Conservation (phyloP, 306 rosid species). For the Cicer chorassanicum region DNA sequence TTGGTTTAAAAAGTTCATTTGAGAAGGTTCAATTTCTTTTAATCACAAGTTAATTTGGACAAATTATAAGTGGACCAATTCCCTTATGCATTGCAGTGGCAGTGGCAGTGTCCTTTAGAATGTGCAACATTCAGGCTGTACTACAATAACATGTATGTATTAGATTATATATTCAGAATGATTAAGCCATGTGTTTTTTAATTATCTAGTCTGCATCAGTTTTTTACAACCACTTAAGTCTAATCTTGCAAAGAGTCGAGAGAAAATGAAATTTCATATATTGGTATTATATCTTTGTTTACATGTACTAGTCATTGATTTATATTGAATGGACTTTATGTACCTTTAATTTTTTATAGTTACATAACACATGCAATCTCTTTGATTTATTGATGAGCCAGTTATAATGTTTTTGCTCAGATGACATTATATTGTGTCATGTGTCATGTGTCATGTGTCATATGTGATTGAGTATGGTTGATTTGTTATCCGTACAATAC, state of each 20-base stretch:
- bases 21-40: background rate
- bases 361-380: slow-evolving; percentile 8
- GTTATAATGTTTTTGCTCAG: slow-evolving; percentile 39
- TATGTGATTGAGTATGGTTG: slow-evolving; percentile 37
- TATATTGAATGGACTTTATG: slow-evolving; percentile 41
- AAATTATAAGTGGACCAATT: slow-evolving; percentile 13
- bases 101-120: slow-evolving; percentile 37
- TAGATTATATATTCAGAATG: background rate
- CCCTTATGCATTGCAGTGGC: slow-evolving; percentile 12
- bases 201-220: background rate
- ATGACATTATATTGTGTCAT: slow-evolving; percentile 31
- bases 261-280: background rate
- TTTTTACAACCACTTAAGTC: background rate
- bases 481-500: slow-evolving; percentile 45
- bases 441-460: slow-evolving; percentile 29
- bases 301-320: background rate
- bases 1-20: background rate
- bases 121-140: slow-evolving; percentile 28
- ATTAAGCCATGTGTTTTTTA: slow-evolving; percentile 27
- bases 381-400: slow-evolving; percentile 41
- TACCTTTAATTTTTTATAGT: slow-evolving; percentile 24
- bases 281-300: background rate
- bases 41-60: background rate
- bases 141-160: slow-evolving; percentile 10
- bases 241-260: background rate